Evolutionary conservation across 306 rosid species (phyloP), one percentile per base, ranked within the genome.

Genomic region (Vigna angularis): DNA sequence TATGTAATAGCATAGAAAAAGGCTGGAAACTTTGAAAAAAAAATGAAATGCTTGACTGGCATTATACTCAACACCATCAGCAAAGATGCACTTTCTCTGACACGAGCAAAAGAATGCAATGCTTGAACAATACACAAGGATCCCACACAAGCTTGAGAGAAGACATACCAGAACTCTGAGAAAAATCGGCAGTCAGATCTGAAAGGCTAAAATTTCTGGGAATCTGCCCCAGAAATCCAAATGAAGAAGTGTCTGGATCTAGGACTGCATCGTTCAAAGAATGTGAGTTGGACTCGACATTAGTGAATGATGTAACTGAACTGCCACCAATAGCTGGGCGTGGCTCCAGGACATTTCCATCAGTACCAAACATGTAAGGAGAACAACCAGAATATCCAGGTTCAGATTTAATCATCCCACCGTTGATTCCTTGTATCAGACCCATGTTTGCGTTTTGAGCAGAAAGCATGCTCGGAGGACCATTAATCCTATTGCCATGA

Each of bases 141-240:
- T 12, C 67, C 49, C 22, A 77, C 49, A 72, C 44, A 66, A 13
- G 66, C 17, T 34, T 6, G 73, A 74, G 53, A 75, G 40, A 65
- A 20, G 34, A 78, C 87, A 55, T 63, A 95, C 98, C 98, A 58
- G 98, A 85, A 74, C 94, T 84, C 78, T 89, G 94, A 71, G 98
- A 89, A 72, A 95, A 91, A 79, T 88, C 91, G 13, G 91, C 87
- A 61, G 92, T 86, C 82, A 95, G 86, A 83, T 95, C 98, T 1
- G 97, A 89, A 81, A 94, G 87, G 82, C 98, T 94, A 83, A 94
- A 89, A 82, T 40, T 89, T 79, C 91, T 85, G 57, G 98, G 93
- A 82, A 94, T 90, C 84, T 87, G 94, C 79, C 86, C 85, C 81
- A 94, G 80, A 74, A 87, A 81, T 73, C 98, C 97, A 86, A 73